Evolutionary conservation across 1,139 yeast genomes (phyloP).

Genomic region (Lodderomyces margitis): DNA sequence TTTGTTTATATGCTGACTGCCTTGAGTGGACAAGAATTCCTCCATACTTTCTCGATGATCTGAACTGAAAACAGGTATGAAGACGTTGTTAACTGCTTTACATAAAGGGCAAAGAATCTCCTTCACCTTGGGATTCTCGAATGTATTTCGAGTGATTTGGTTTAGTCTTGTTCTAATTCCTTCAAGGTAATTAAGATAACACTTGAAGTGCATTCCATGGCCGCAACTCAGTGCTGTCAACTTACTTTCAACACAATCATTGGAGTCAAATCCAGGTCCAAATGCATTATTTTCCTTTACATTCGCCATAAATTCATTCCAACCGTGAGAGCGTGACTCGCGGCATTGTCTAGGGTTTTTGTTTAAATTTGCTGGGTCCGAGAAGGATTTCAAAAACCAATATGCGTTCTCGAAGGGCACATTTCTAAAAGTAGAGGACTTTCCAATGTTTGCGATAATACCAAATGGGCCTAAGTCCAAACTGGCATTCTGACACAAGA

Average conservation of each 20-base stretch:
- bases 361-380: slow-evolving; percentile 54
- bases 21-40: background rate
- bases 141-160: slow-evolving; percentile 79
- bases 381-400: slow-evolving; percentile 67
- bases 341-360: slow-evolving; percentile 26
- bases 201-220: slow-evolving; percentile 86
- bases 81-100: slow-evolving; percentile 79
- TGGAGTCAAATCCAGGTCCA: slow-evolving; percentile 70
- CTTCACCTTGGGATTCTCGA: slow-evolving; percentile 67
- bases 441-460: slow-evolving; percentile 58
- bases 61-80: slow-evolving; percentile 67
- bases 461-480: slow-evolving; percentile 75
- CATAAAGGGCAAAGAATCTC: slow-evolving; percentile 91
- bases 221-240: slow-evolving; percentile 82
- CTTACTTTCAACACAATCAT: slow-evolving; percentile 39
- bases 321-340: slow-evolving; percentile 23
- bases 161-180: slow-evolving; percentile 55
- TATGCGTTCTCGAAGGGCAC: slow-evolving; percentile 63
- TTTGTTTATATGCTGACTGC: background rate
- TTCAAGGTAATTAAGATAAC: slow-evolving; percentile 64
- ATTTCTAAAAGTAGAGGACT: slow-evolving; percentile 58
- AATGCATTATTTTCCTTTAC: slow-evolving; percentile 43
- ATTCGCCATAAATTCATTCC: slow-evolving; percentile 38
- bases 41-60: background rate
- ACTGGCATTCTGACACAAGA: slow-evolving; percentile 83